These are phyloP conservation scores for Monilinia laxa DNA, from an alignment of 2,329 filamentous ascomycete species.

Conservation along the genomic window DNA sequence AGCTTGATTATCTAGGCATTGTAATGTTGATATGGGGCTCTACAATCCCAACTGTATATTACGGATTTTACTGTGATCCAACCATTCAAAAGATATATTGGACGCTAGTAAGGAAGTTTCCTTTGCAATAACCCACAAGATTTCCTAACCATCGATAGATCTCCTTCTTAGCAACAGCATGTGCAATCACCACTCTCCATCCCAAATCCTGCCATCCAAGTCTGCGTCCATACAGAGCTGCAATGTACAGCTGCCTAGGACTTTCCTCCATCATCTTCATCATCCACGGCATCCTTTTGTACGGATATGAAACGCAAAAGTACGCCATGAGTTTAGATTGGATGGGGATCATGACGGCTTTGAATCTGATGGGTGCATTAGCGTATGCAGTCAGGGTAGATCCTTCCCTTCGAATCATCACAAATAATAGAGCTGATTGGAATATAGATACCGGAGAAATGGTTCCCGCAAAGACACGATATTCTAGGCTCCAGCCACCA, in stretches of 20 bases:
- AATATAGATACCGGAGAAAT: constrained; percentile 30
- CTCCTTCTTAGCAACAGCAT: background rate
- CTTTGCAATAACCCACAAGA: background rate
- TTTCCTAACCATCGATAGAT: background rate
- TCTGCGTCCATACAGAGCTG: background rate
- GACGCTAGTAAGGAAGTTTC: constrained; percentile 14
- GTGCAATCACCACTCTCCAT: constrained; percentile 5
- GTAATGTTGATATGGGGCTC: constrained; percentile 44
- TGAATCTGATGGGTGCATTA: constrained; percentile 24
- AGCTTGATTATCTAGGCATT: constrained; percentile 45
- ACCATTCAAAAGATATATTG: constrained; percentile 41
- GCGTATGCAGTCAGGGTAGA: constrained; percentile 13
- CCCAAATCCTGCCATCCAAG: background rate
- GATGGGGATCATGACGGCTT: constrained; percentile 21
- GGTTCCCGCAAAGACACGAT: constrained; percentile 30
- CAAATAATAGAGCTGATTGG: background rate
- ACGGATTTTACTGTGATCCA: constrained; percentile 46
- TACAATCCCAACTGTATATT: constrained; percentile 45
- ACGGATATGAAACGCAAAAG: constrained; percentile 23
- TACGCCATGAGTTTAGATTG: constrained; percentile 26
- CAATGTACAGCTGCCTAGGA: constrained; percentile 12
- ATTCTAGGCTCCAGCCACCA: constrained; percentile 35
- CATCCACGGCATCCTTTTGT: constrained; percentile 43
- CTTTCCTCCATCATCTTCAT: constrained; percentile 14
- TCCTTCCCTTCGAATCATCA: background rate